phyloP scores from a whole-genome alignment of 2,329 filamentous ascomycete species.

The Chaetomium olivaceum region DNA sequence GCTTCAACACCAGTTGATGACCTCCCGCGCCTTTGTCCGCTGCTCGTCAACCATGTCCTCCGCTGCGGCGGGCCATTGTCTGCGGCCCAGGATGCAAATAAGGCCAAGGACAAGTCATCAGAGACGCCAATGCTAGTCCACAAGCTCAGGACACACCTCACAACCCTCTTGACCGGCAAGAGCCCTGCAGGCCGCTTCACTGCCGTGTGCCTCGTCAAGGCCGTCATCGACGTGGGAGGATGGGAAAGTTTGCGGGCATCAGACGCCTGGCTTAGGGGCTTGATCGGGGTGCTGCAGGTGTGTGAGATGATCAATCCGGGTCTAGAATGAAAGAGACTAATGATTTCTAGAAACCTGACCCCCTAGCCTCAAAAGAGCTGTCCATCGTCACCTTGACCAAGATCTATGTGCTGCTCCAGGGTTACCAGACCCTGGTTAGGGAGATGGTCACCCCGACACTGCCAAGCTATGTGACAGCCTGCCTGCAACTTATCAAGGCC shows the following conservation, averaged over 20 bases:
- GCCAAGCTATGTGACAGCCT: constrained; percentile 70
- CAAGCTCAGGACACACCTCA: constrained; percentile 77
- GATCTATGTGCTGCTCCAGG: constrained; percentile 80
- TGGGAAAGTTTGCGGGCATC: constrained; percentile 76
- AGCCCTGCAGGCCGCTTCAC: constrained; percentile 73
- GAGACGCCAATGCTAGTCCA: constrained; percentile 73
- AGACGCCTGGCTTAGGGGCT: constrained; percentile 73
- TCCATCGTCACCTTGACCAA: constrained; percentile 75
- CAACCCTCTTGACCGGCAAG: constrained; percentile 75
- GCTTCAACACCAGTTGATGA: constrained; percentile 70
- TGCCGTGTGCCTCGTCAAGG: constrained; percentile 77
- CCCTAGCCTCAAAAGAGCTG: constrained; percentile 72
- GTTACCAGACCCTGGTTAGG: constrained; percentile 77
- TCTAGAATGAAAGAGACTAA: constrained; percentile 27
- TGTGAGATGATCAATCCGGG: constrained; percentile 19
- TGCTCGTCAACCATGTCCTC: constrained; percentile 62
- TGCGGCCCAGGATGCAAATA: constrained; percentile 57
- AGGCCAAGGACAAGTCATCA: constrained; percentile 58
- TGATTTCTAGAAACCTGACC: constrained; percentile 69
- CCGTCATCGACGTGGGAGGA: constrained; percentile 77
- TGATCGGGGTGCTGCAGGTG: constrained; percentile 74
- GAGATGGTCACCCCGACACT: constrained; percentile 86
- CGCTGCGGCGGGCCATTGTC: constrained; percentile 64
- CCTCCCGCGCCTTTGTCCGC: constrained; percentile 71
- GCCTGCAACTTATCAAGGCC: constrained; percentile 64